Evolutionary conservation across 2,329 filamentous ascomycete species (phyloP), one percentile per base, ranked within the genome.

Genomic region (Pestalotiopsis fici): DNA sequence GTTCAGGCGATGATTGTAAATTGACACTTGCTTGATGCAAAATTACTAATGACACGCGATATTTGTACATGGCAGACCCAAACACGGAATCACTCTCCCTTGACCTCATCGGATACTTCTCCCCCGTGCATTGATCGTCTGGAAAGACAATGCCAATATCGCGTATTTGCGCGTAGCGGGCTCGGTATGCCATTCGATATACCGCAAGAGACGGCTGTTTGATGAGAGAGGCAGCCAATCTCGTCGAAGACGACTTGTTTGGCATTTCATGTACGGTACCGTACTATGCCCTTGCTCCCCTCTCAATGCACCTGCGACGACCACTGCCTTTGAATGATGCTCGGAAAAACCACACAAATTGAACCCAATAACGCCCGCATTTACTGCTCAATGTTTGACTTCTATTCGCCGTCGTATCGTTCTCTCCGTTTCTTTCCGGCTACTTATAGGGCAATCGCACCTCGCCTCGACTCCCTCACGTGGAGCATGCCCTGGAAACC

Each of bases 401-500:
- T 60, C 57, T 60, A 31, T 60, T 31, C 31, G 57, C 27, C 28
- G 57, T 31, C 28, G 57, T 31, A 35, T 60, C 57, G 27, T 37
- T 31, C 31, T 21, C 25, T 12, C 28, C 12, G 18, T 35, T 18
- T 50, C 43, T 50, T 15, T 57, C 28, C 28, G 57, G 43, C 25
- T 35, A 62, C 66, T 80, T 79, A 87, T 78, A 97, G 84, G 68
- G 92, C 89, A 82, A 97, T 97, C 69, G 93, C 92, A 71, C 95
- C 95, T 78, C 92, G 87, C 80, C 93, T 87, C 81, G 89, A 94
- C 80, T 95, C 91, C 80, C 94, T 91, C 74, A 93, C 82, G 81
- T 98, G 94, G 69, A 98, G 87, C 76, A 92, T 88, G 70, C 94
- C 95, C 80, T 98, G 95, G 72, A 95, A 88, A 67, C 91, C 93